These are phyloP conservation scores for Dactylellina cionopaga DNA, from an alignment of 2,329 filamentous ascomycete genomes.

Conservation along the genomic window DNA sequence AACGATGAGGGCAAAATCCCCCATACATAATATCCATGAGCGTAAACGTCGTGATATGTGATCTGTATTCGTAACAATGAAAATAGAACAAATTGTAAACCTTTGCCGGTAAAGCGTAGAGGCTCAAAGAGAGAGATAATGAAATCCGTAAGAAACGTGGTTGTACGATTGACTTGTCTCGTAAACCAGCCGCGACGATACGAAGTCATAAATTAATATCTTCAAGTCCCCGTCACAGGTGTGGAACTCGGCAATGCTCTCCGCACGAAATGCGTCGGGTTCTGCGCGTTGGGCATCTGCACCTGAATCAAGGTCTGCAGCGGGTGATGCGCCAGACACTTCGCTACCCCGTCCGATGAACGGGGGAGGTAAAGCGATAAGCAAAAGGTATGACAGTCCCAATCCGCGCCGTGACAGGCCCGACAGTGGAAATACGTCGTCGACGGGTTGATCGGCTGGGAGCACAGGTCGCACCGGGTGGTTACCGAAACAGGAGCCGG, in stretches of 20 bases:
- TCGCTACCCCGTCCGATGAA: conserved; percentile 23
- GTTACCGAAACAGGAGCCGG: conserved; percentile 46
- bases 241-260: conserved; percentile 18
- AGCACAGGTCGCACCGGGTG: conserved; percentile 50
- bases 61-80: neutral
- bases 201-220: neutral
- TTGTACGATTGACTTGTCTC: no score
- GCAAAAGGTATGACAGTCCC: conserved; percentile 39
- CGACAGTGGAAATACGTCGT: conserved; percentile 44
- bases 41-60: neutral
- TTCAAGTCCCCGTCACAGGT: neutral
- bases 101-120: no score
- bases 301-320: conserved; percentile 41
- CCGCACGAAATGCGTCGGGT: conserved; percentile 38
- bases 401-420: conserved; percentile 35
- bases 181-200: conserved; percentile 3
- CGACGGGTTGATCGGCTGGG: conserved; percentile 29
- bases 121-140: neutral
- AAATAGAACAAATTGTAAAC: no score
- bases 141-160: neutral
- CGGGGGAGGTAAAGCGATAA: conserved; percentile 17
- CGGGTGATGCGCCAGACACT: conserved; percentile 36
- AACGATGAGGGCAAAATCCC: neutral
- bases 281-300: conserved; percentile 39
- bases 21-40: neutral